A percentile compares a stretch with the other conserved stretches of the same genome.
Conservation (phyloP, 768 basidiomycete genomes). For the Mycena capillaripes region DNA sequence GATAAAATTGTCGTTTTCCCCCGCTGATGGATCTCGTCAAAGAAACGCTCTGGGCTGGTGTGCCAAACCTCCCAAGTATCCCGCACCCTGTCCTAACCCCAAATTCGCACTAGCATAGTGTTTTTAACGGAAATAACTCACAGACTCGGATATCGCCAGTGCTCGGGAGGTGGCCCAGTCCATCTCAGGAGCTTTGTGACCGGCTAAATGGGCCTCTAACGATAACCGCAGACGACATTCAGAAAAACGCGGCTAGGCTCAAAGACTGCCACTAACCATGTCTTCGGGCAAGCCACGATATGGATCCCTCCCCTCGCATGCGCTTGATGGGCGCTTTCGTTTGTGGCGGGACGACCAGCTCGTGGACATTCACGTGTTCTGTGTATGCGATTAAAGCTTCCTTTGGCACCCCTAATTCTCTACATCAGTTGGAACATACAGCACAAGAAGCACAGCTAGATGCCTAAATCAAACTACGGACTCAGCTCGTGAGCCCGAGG, state of each 20-base stretch:
- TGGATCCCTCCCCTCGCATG: neutral
- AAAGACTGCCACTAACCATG: neutral
- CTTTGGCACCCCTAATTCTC: neutral
- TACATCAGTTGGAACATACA: neutral
- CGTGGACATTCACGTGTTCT: neutral
- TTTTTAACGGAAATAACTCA: neutral
- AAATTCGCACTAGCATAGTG: neutral
- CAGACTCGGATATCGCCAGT: slow-evolving; percentile 5
- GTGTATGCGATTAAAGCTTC: neutral
- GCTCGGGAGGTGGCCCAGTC: slow-evolving; percentile 14
- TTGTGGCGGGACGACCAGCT: neutral
- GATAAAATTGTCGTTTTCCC: slow-evolving; percentile 10
- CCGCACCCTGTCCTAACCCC: neutral
- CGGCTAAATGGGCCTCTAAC: slow-evolving; percentile 2
- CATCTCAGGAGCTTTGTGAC: slow-evolving; percentile 16
- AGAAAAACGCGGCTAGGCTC: too few species aligned
- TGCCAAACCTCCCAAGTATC: slow-evolving; percentile 18
- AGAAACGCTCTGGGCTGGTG: neutral
- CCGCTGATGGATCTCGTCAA: slow-evolving; percentile 3
- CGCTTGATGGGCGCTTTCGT: slow-evolving; percentile 1
- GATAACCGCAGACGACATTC: neutral
- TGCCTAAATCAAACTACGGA: slow-evolving; percentile 14
- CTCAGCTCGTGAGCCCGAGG: too few species aligned
- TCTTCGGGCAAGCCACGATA: neutral
- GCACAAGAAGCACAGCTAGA: neutral